Base-by-base conservation (phyloP, 2,329 filamentous ascomycete genomes). In the Rhynchosporium graminicola region DNA sequence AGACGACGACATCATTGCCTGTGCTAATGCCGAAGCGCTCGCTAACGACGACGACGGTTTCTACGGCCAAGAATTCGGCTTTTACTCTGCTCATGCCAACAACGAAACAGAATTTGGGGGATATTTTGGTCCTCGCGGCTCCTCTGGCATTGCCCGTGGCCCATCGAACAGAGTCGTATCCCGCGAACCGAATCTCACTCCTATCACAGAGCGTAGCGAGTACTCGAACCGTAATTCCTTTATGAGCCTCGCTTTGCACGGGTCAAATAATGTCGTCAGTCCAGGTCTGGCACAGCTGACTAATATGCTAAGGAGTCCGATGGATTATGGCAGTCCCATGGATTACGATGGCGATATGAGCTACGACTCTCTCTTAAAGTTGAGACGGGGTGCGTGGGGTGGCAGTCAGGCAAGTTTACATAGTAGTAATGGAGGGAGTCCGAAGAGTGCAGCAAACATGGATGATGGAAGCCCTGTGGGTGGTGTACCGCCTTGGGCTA, bases 1-100 rank as follows among this genome's bases (percentile, higher is more conserved):
- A 63, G 92, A 98, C 68, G 93, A 97, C 70, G 87, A 87, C 38
- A 95, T 98, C 69, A 96, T 99, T 64, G 94, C 93, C 0, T 95
- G 92, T 62, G 95, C 95, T 4, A 99, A 99, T 70, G 93, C 94
- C 0, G 93, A 95, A 74, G 95, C 90, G 1, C 81, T 99, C 7
- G 94, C 95, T 51, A 93, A 92, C 68, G 95, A 99, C 72, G 88
- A 88, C 6, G 94, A 97, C 67, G 94, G 92, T 0, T 96, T 95
- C 79, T 99, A 99, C 72, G 95, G 95, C 0, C 89, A 92, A 69
- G 95, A 99, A 74, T 99, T 99, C 72, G 93, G 92, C 0, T 99
- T 99, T 75, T 99, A 97, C 74, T 92, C 93, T 0, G 80, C 81
- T 1, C 83, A 85, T 0, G 68, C 77, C 4, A 74, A 74, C 15